Evolutionary conservation across 2,329 filamentous ascomycete genomes (phyloP), one percentile per base, ranked within the genome.

Genomic region (Trichoderma endophyticum): DNA sequence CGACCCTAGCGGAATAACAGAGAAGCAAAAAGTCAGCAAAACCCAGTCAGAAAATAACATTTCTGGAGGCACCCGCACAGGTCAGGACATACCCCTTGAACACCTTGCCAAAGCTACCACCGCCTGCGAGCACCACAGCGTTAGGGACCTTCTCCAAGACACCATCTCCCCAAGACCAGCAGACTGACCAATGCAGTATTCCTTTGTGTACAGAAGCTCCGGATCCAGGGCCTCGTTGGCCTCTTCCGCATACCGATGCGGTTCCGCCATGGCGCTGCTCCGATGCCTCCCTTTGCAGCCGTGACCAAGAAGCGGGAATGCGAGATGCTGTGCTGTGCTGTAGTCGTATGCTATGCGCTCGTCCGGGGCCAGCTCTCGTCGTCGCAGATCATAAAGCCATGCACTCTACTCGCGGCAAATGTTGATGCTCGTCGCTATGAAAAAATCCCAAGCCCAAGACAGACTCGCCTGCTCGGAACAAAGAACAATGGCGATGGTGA

Each of bases 91-190:
- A 95, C 93, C 96, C 96, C 88, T 98, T 98, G 88, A 95, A 99
- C 74, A 99, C 96, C 83, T 97, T 97, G 79, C 96, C 96, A 84
- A 99, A 99, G 83, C 95, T 98, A 73, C 96, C 96, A 77, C 96
- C 96, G 77, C 96, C 95, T 94, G 78, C 36, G 70, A 70, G 39
- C 67, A 54, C 30, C 67, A 70, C 21, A 36, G 67, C 67, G 61
- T 70, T 72, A 74, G 72, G 78, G 74, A 74, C 30, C 69, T 26
- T 26, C 57, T 32, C 36, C 66, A 51, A 54, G 57, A 61, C 26
- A 51, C 21, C 34, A 32, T 51, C 18, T 14, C 39, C 28, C 39
- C 21, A 32, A 34, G 4, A 57, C 59, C 68, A 57, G 24, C 43
- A 30, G 70, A 78, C 88, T 77, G 82, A 94, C 92, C 92, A 82